Evolutionary conservation across 2,329 filamentous ascomycete species (phyloP), one percentile per base, ranked within the genome.

Genomic region (Aplosporella prunicola): DNA sequence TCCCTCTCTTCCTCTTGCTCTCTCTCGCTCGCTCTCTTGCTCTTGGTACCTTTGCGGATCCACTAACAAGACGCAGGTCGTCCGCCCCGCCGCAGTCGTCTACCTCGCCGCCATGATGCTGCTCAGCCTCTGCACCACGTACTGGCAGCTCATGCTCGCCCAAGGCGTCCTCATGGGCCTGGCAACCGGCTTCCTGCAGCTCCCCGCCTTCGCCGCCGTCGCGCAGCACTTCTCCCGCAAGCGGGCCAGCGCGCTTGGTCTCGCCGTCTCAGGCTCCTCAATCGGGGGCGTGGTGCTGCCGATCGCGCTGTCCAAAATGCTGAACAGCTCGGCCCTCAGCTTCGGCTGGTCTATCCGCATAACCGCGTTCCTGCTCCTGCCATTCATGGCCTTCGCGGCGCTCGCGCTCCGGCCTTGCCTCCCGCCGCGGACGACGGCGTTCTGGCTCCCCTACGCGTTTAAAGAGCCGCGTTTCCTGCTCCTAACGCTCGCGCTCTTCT

Each of bases 321-420:
- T 80, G 48, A 66, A 76, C 47, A 67, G 33, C 58, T 80, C 14
- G 62, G 76, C 6, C 71, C 72, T 80, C 23, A 76, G 76, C 1
- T 82, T 81, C 47, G 60, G 64, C 0, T 80, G 78, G 76, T 69
- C 76, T 0, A 75, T 78, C 3, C 64, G 81, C 7, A 69, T 76
- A 7, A 63, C 82, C 1, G 60, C 52, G 0, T 68, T 71, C 1
- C 51, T 55, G 45, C 15, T 51, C 5, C 39, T 68, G 9, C 60
- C 65, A 1, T 66, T 61, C 44, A 20, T 51, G 5, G 52, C 56
- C 25, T 62, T 69, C 53, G 57, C 56, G 31, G 55, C 66, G 3
- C 63, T 66, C 20, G n/a, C n/a, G n/a, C n/a, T n/a, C n/a, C n/a
- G n/a, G n/a, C n/a, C n/a, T n/a, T n/a, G 63, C 2, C 47, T 67